Evolutionary conservation across 164 flowering plant genomes (phyloP), one percentile per base, ranked within the genome.

Genomic region (Akebia trifoliata): DNA sequence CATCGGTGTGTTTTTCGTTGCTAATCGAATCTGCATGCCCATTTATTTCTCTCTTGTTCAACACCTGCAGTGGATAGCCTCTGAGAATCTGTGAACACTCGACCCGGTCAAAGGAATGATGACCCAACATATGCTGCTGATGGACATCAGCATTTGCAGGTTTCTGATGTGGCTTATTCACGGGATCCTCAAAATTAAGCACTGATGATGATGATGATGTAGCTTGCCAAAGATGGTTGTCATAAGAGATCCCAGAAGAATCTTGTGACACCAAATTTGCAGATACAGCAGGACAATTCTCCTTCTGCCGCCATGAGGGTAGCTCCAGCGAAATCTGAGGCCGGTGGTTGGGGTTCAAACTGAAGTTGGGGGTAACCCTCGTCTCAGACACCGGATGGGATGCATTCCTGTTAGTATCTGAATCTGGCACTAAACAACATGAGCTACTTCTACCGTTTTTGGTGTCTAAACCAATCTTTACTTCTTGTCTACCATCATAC

Each of bases 31-130:
- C 61, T 6, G 30, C 18, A 53, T 65, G 76, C 50, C 60, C 80
- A 46, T 72, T 74, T 35, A 54, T 51, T 43, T 78, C 85, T 69
- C 70, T 72, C 64, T 66, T 53, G 17, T 57, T 56, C 26, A 75
- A 45, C 45, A 68, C 56, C 25, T 71, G 71, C 54, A 75, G 60
- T 0, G 85, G 81, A 67, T 66, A 82, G 22, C 78, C 82, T 50
- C 60, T 60, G 12, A 74, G 72, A 57, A 66, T 59, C 52, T 73
- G 78, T 34, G 72, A 48, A 4, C 76, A 59, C 42, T 74, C 77
- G 30, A 50, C 67, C 58, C 48, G 49, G 20, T 53, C 64, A 28
- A 48, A 31, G 4, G 66, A 15, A 9, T 61, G 59, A 53, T 61
- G 36, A 25, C 57, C 73, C 15, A 56, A 4, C 10, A 53, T 22